Base-by-base conservation (phyloP, 1,284 basidiomycete species). In the Apiotrichum porosum region DNA sequence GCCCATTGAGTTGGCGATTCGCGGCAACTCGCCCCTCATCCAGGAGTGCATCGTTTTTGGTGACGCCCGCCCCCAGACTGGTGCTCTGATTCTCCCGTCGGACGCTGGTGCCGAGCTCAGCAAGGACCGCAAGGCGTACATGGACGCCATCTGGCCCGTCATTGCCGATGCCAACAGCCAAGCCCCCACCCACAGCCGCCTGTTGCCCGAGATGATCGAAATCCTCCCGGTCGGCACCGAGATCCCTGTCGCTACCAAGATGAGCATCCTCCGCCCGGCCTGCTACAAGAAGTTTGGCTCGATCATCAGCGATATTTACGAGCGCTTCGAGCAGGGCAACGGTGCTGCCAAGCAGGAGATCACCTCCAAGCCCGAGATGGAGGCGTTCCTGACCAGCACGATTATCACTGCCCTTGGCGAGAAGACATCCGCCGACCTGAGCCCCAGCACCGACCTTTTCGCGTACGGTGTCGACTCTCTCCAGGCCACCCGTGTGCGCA, bases 11-110 rank as follows among this genome's bases (percentile, higher is more conserved):
- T 58, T 69, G 19, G 68, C 68, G 24, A 65, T 72, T 35, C 62
- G 65, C 31, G 66, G 68, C 13, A 71, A 72, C 51, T 76, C 74
- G 17, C 74, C 77, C 0, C 74, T 78, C 31, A 56, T 77, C 21
- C 62, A 62, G 22, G 76, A 78, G 53, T 80, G 78, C 22, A 76
- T 83, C 54, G 77, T 84, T 38, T 83, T 83, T 42, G 82, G 83
- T 8, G 73, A 78, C 17, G 78, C 74, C 6, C 69, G 77, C 35
- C 75, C 80, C 5, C 79, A 80, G 49, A 72, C 77, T 6, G 82
- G 82, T 5, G 78, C 75, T 4, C 68, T 83, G 12, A 76, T 83
- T 46, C 71, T 82, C n/a, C 80, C 80, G 0, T 78, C 80, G 1
- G 78, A 78, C 13, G 58, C 72, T 0, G 76, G 71, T 2, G 74